These are phyloP conservation scores for Teratosphaeria zuluensis DNA, from an alignment of 2,329 filamentous ascomycete genomes.

Conservation along the genomic window DNA sequence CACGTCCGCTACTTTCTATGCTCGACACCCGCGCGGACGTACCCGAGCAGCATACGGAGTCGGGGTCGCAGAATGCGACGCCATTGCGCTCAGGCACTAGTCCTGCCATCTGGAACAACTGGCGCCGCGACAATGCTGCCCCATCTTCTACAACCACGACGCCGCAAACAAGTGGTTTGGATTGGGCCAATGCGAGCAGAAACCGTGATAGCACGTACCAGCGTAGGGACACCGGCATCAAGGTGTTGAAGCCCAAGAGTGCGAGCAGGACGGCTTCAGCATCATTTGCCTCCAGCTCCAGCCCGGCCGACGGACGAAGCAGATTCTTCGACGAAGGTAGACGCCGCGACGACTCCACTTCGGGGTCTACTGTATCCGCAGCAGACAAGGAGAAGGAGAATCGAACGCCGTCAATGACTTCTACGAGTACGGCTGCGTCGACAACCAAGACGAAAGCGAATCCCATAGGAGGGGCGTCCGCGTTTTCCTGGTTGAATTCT, in stretches of 20 bases:
- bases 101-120: constrained; percentile 40
- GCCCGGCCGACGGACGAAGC: constrained; percentile 23
- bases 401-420: constrained; percentile 4
- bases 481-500: constrained; percentile 80
- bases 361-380: constrained; percentile 4
- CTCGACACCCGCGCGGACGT: constrained; percentile 14
- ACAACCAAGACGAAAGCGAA: constrained; percentile 47
- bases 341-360: constrained; percentile 15
- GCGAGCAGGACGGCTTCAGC: constrained; percentile 41
- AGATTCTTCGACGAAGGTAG: constrained; percentile 43
- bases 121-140: constrained; percentile 33
- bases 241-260: constrained; percentile 75
- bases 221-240: constrained; percentile 67
- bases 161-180: constrained; percentile 29
- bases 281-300: constrained; percentile 21
- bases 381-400: constrained; percentile 25
- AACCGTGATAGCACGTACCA: constrained; percentile 56
- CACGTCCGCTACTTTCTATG: constrained; percentile 17
- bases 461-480: constrained; percentile 82
- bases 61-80: constrained; percentile 5
- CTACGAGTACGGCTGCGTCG: constrained; percentile 4
- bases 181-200: constrained; percentile 47
- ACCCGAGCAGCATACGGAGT: constrained; percentile 1
- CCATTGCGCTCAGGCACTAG: constrained; percentile 14
- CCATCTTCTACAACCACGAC: constrained; percentile 1